A percentile compares a stretch with the other conserved stretches of the same genome.
Evolutionary conservation across 257 asterid genomes (phyloP).

Genomic region (Schizonepeta tenuifolia): DNA sequence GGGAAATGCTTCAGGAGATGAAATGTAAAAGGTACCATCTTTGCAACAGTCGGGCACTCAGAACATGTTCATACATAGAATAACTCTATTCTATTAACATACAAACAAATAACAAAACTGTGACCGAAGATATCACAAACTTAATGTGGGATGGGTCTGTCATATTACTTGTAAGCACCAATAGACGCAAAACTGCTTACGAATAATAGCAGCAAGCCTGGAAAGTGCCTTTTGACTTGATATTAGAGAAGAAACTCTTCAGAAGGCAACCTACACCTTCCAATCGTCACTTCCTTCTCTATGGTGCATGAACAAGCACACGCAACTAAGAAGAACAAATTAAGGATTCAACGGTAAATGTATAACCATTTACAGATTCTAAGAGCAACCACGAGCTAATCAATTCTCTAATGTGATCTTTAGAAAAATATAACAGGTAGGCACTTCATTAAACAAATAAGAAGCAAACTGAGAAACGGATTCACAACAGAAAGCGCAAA

Average conservation of each 20-base stretch:
- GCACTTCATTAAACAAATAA: background rate
- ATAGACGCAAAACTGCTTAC: conserved; percentile 35
- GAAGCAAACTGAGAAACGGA: background rate
- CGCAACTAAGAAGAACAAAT: background rate
- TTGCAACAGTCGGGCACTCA: background rate
- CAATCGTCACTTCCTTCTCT: conserved; percentile 3
- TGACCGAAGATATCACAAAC: background rate
- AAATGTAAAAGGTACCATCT: background rate
- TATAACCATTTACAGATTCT: background rate
- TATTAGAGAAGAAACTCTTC: conserved; percentile 4
- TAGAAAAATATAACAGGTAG: background rate
- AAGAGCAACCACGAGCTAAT: background rate
- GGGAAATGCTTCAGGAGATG: background rate
- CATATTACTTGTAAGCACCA: conserved; percentile 26
- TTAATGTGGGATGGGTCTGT: background rate
- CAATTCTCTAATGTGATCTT: background rate
- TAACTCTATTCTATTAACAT: background rate
- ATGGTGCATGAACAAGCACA: background rate
- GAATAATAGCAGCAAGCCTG: conserved; percentile 35
- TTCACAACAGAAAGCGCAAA: background rate
- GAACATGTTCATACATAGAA: background rate
- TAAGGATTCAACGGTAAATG: background rate
- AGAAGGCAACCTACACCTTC: conserved; percentile 3
- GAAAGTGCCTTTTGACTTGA: conserved; percentile 13
- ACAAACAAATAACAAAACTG: background rate